phyloP scores from a whole-genome alignment of 2,329 filamentous ascomycete genomes.

The Penicillium verrucosum region DNA sequence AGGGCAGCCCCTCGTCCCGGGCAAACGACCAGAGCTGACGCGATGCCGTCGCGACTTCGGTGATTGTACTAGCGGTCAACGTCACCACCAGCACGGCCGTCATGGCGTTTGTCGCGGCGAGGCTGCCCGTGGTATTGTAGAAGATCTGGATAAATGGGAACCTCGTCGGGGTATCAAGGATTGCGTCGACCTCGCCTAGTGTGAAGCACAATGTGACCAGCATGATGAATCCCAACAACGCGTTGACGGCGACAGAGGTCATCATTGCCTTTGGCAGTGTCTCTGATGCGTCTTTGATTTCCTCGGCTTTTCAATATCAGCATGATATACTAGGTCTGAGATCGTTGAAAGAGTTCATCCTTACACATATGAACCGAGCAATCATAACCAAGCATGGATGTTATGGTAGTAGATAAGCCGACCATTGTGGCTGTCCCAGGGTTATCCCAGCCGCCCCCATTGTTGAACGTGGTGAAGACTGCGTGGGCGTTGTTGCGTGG shows the following conservation, averaged over 20 bases:
- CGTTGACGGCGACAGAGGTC: slow-evolving; percentile 50
- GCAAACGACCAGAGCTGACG: slow-evolving; percentile 57
- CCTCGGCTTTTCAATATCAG: slow-evolving; percentile 33
- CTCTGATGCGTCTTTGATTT: slow-evolving; percentile 47
- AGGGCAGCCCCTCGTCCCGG: slow-evolving; percentile 42
- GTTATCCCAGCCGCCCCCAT: slow-evolving; percentile 42
- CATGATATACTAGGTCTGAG: neutral
- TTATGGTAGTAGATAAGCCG: slow-evolving; percentile 41
- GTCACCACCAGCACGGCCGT: slow-evolving; percentile 50
- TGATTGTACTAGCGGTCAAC: slow-evolving; percentile 50
- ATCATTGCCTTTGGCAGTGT: slow-evolving; percentile 54
- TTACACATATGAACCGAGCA: slow-evolving; percentile 48
- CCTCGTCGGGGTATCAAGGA: slow-evolving; percentile 46
- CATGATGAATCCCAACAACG: slow-evolving; percentile 54
- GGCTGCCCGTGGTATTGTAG: slow-evolving; percentile 49
- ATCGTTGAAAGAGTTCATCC: slow-evolving; percentile 7
- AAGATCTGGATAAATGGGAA: slow-evolving; percentile 62
- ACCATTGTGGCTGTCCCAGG: slow-evolving; percentile 41
- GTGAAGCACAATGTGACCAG: slow-evolving; percentile 56
- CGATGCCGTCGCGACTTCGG: slow-evolving; percentile 57
- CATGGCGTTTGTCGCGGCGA: slow-evolving; percentile 51
- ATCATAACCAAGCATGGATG: slow-evolving; percentile 43
- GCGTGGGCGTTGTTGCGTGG: slow-evolving; percentile 36
- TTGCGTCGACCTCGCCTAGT: slow-evolving; percentile 48
- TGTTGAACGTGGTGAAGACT: slow-evolving; percentile 43